phyloP scores from a whole-genome alignment of 2,329 filamentous ascomycete genomes.

The Pseudocercospora fijiensis region DNA sequence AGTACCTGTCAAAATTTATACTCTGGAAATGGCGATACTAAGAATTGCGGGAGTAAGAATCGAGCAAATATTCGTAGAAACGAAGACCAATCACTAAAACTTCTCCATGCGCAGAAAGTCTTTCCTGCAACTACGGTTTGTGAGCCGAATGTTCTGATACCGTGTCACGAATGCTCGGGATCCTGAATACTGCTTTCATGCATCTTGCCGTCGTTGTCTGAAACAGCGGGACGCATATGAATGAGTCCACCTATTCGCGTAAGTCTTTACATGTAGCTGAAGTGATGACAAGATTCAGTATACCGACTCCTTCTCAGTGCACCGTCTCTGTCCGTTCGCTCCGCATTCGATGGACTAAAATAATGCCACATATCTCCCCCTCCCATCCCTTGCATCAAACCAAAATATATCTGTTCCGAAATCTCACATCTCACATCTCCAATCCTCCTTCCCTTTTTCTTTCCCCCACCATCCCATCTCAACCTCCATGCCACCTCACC shows the following conservation, averaged over 20 bases:
- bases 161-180: not conserved
- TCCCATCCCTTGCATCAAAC: not conserved
- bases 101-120: not conserved
- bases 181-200: not conserved
- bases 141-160: not conserved
- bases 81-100: too few species aligned
- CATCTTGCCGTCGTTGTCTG: not conserved
- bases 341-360: too few species aligned
- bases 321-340: too few species aligned
- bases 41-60: not conserved
- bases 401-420: not conserved
- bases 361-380: not conserved
- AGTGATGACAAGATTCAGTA: too few species aligned
- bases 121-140: not conserved
- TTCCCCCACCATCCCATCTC: not conserved
- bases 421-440: not conserved
- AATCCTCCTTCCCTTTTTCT: not conserved
- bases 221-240: not conserved
- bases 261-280: not conserved
- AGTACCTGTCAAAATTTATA: not conserved
- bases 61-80: not conserved
- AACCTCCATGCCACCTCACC: not conserved
- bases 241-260: not conserved
- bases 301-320: not conserved
- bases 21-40: not conserved